These are phyloP conservation scores for Lycium barbarum DNA, from an alignment of 257 asterid genomes.

Conservation along the genomic window DNA sequence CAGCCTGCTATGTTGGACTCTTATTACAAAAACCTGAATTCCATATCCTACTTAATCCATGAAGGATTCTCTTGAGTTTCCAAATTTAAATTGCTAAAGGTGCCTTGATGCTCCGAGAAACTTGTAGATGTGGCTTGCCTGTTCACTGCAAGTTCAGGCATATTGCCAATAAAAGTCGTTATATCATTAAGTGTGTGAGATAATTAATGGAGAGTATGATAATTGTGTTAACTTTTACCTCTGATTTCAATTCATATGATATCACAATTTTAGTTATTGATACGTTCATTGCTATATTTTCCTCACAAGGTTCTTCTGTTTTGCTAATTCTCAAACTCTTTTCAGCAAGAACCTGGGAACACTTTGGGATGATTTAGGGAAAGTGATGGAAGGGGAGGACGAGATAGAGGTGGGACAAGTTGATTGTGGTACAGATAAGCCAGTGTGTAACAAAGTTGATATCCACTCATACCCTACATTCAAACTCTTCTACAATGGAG, in stretches of 20 bases:
- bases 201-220: not conserved
- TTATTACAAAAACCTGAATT: not conserved
- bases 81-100: slow-evolving; percentile 3
- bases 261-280: not conserved
- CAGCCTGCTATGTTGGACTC: too few relatives aligned
- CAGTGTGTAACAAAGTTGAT: slow-evolving; percentile 86
- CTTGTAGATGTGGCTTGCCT: slow-evolving; percentile 14
- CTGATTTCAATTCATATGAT: not conserved
- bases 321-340: slow-evolving; percentile 32
- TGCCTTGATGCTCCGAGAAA: not conserved
- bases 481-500: slow-evolving; percentile 94
- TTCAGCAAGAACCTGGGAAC: slow-evolving; percentile 89
- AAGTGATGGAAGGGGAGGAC: slow-evolving; percentile 94
- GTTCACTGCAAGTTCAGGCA: slow-evolving; percentile 23
- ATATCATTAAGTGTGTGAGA: not conserved
- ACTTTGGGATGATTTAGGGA: slow-evolving; percentile 96
- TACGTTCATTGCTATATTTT: slow-evolving; percentile 7
- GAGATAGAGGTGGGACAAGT: slow-evolving; percentile 97
- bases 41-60: not conserved
- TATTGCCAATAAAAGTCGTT: not conserved
- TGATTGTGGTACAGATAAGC: slow-evolving; percentile 75
- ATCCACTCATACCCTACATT: slow-evolving; percentile 97
- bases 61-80: not conserved
- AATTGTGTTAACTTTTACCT: not conserved
- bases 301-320: not conserved